Evolutionary conservation across 768 basidiomycete genomes (phyloP).

Genomic region (Jaapia argillacea): DNA sequence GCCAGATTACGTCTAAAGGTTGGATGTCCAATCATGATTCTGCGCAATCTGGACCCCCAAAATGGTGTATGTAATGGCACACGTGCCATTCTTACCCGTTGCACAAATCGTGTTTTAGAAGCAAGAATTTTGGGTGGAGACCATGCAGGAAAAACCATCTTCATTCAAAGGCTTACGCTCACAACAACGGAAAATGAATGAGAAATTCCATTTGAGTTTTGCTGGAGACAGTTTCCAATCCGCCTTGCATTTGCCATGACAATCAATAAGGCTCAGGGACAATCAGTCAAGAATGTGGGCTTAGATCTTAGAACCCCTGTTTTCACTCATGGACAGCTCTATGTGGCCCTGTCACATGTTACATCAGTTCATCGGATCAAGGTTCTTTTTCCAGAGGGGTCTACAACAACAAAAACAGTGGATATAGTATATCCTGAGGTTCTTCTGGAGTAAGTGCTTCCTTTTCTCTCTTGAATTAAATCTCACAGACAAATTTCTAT

Average conservation of each 20-base stretch:
- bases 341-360: conserved; percentile 30
- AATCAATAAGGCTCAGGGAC: conserved; percentile 41
- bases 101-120: conserved; percentile 22
- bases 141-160: conserved; percentile 21
- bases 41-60: conserved; percentile 29
- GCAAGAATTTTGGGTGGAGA: conserved; percentile 24
- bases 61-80: conserved; percentile 28
- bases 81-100: conserved; percentile 17
- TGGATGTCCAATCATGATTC: conserved; percentile 28
- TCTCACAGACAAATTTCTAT: no score
- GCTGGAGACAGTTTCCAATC: conserved; percentile 30
- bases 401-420: background rate
- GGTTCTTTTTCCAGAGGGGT: conserved; percentile 9
- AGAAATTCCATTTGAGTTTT: conserved; percentile 20
- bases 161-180: conserved; percentile 30
- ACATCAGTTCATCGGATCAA: conserved; percentile 20
- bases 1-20: conserved; percentile 20
- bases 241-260: conserved; percentile 35
- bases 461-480: no score
- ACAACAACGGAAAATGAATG: conserved; percentile 13
- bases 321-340: conserved; percentile 34
- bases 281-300: conserved; percentile 32
- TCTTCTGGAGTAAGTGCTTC: background rate
- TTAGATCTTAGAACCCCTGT: conserved; percentile 25
- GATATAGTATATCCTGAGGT: background rate